Evolutionary conservation across 352 stramenopile species (phyloP).

Genomic region (Phytophthora hybrid): DNA sequence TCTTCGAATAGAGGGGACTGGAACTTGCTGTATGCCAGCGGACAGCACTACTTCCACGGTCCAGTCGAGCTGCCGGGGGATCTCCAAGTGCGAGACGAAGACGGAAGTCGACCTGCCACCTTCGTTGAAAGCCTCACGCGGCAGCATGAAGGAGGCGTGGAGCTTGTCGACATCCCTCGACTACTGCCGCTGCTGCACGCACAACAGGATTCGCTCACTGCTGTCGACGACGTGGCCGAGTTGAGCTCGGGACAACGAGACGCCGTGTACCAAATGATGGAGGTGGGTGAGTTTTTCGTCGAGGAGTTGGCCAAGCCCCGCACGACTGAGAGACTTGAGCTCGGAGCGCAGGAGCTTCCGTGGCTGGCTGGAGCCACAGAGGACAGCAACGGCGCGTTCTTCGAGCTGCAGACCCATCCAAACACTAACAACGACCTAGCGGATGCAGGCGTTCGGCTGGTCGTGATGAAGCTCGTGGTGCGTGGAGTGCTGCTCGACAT

Average conservation of each 20-base stretch:
- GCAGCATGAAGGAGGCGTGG: conserved; percentile 25
- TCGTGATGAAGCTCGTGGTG: conserved; percentile 80
- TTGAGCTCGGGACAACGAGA: conserved; percentile 60
- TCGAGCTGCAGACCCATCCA: conserved; percentile 67
- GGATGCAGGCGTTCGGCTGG: conserved; percentile 48
- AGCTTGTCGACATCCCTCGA: conserved; percentile 50
- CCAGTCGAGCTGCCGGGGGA: conserved; percentile 48
- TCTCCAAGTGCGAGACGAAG: conserved; percentile 30
- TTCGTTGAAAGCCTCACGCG: conserved; percentile 39
- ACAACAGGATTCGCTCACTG: conserved; percentile 55
- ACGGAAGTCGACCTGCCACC: conserved; percentile 9
- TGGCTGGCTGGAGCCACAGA: conserved; percentile 56
- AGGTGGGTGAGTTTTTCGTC: conserved; percentile 74
- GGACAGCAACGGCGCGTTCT: conserved; percentile 53
- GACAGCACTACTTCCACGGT: conserved; percentile 68
- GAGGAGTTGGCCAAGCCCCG: conserved; percentile 75
- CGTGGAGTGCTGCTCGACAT: conserved; percentile 69
- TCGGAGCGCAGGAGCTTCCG: conserved; percentile 52
- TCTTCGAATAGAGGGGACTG: conserved; percentile 23
- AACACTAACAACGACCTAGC: conserved; percentile 52
- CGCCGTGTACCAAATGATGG: conserved; percentile 71
- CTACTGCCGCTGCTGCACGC: conserved; percentile 64
- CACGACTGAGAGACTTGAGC: conserved; percentile 54
- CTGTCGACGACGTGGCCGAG: conserved; percentile 50
- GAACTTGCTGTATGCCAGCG: conserved; percentile 66